A percentile compares a stretch with the other conserved stretches of the same genome.
Evolutionary conservation across 2,329 filamentous ascomycete genomes (phyloP).

Genomic region (Fusarium decemcellulare): DNA sequence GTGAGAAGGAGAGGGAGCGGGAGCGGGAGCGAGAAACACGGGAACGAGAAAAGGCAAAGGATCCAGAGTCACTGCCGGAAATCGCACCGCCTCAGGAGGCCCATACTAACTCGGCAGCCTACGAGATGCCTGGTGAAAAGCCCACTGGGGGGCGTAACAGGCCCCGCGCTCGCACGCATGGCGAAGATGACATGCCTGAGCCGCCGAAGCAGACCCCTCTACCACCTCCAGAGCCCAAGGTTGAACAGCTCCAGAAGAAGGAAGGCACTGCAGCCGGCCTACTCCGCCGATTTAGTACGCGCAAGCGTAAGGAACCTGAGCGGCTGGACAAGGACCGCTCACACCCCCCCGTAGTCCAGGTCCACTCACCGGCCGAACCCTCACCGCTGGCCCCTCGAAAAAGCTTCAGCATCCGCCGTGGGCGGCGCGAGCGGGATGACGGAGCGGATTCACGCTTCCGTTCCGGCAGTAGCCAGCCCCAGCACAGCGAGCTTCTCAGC

Average conservation of each 20-base stretch:
- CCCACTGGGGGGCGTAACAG: conserved; percentile 87
- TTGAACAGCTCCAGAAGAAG: conserved; percentile 78
- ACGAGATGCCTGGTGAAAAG: conserved; percentile 91
- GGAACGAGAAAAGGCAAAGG: conserved; percentile 54
- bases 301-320: conserved; percentile 79
- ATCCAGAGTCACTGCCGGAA: conserved; percentile 73
- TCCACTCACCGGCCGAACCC: conserved; percentile 82
- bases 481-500: conserved; percentile 84
- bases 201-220: conserved; percentile 50
- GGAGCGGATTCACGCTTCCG: conserved; percentile 61
- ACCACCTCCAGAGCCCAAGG: conserved; percentile 66
- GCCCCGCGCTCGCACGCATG: conserved; percentile 91
- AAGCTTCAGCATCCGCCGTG: conserved; percentile 86
- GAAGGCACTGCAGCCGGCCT: conserved; percentile 90
- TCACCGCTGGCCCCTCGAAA: conserved; percentile 77
- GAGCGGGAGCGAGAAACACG: conserved; percentile 37
- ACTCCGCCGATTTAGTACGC: conserved; percentile 90
- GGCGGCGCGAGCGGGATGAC: conserved; percentile 68
- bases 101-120: conserved; percentile 87
- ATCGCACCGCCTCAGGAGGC: conserved; percentile 87
- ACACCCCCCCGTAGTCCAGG: conserved; percentile 80
- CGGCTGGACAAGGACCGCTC: conserved; percentile 75
- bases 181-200: conserved; percentile 90
- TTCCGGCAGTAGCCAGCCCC: conserved; percentile 75
- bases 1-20: conserved; percentile 36